Percentiles rank a stretch among this genome's conserved stretches.
These are phyloP conservation scores for Trichoderma sp. DNA, from an alignment of 2,329 filamentous ascomycete species.

Conservation along the genomic window DNA sequence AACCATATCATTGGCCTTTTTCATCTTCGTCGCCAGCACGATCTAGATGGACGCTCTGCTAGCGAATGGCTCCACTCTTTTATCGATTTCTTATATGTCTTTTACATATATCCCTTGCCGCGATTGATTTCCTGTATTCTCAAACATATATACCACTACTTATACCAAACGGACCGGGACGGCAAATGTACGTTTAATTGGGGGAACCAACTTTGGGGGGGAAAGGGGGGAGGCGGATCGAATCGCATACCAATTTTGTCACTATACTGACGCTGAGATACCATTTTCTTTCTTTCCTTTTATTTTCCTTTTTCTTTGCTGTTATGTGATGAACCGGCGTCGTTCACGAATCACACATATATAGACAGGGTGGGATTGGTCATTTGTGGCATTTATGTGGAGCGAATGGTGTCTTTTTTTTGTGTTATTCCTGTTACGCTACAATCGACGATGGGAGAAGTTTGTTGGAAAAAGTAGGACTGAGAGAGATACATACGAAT, in stretches of 20 bases:
- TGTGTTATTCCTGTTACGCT: neutral
- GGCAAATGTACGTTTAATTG: conserved; percentile 25
- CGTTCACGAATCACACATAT: conserved; percentile 10
- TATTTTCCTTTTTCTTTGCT: neutral
- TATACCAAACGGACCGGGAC: conserved; percentile 14
- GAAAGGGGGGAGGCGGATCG: neutral
- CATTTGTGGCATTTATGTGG: conserved; percentile 7
- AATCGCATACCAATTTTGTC: conserved; percentile 17
- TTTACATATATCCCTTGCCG: conserved; percentile 7
- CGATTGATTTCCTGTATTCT: conserved; percentile 14
- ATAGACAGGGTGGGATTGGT: conserved; percentile 13
- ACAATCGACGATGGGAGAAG: neutral
- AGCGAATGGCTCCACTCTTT: conserved; percentile 15
- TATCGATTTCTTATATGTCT: conserved; percentile 8
- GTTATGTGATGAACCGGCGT: conserved; percentile 6
- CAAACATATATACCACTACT: conserved; percentile 8
- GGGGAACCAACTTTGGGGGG: neutral
- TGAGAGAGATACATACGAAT: conserved; percentile 2
- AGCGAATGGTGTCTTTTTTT: neutral
- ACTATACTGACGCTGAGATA: conserved; percentile 18
- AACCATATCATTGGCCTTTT: neutral
- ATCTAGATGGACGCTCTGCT: neutral
- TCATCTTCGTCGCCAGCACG: neutral
- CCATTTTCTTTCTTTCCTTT: conserved; percentile 15
- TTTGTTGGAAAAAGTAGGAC: neutral